These are phyloP conservation scores for Boeremia exigua DNA, from an alignment of 2,329 filamentous ascomycete species.

Conservation along the genomic window DNA sequence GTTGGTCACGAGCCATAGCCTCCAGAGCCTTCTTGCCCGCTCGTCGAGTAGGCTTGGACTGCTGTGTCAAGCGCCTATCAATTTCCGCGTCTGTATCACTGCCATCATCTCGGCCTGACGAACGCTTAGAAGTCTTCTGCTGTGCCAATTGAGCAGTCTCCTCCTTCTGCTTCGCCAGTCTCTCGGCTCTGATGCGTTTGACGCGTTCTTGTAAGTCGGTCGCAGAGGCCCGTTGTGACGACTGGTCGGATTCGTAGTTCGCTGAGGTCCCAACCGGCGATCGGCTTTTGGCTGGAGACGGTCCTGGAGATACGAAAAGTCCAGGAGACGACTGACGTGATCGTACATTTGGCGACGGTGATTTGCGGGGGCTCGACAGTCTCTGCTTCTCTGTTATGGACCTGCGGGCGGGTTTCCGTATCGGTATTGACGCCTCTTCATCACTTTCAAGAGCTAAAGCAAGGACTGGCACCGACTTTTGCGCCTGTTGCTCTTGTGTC, in stretches of 20 bases:
- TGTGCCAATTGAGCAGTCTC: conserved; percentile 46
- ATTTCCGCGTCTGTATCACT: conserved; percentile 64
- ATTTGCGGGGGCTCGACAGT: conserved; percentile 22
- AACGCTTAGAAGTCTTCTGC: conserved; percentile 43
- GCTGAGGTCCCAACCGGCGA: conserved; percentile 1
- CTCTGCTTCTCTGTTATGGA: conserved; percentile 14
- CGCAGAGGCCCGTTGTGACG: conserved; percentile 54
- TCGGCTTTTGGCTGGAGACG: conserved; percentile 45
- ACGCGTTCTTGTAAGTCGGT: conserved; percentile 74
- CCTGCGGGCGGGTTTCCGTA: conserved; percentile 27
- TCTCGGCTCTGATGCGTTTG: conserved; percentile 74
- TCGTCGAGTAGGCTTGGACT: conserved; percentile 74
- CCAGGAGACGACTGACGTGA: conserved; percentile 56
- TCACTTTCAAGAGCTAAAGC: conserved; percentile 26
- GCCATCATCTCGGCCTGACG: conserved; percentile 52
- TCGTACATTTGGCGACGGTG: conserved; percentile 23
- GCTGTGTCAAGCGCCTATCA: conserved; percentile 65
- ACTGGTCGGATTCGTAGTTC: conserved; percentile 54
- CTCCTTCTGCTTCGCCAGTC: conserved; percentile 69
- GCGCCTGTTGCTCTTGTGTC: conserved; percentile 17
- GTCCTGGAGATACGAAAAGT: conserved; percentile 63
- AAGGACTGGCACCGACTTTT: conserved; percentile 9
- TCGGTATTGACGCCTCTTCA: conserved; percentile 41
- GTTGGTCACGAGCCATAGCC: conserved; percentile 94
- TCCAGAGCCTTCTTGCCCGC: conserved; percentile 94